phyloP scores from a whole-genome alignment of 495 filamentous ascomycete genomes.

The Pseudomonodictys pantanalensis region DNA sequence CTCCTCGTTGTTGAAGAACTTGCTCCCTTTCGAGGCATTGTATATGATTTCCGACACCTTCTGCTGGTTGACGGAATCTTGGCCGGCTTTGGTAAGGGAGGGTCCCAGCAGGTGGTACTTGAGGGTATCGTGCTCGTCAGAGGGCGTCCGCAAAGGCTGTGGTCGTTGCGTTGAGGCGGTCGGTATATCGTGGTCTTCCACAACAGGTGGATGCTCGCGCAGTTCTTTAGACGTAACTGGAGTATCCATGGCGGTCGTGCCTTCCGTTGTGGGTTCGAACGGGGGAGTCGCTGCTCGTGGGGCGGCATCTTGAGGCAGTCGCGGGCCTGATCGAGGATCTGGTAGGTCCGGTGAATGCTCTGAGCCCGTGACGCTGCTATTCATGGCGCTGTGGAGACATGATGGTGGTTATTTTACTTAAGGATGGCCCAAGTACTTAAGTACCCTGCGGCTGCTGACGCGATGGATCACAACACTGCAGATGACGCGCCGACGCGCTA shows the following conservation, averaged over 20 bases:
- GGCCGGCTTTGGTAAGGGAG: slow-evolving; percentile 89
- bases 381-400: slow-evolving; percentile 9
- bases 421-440: too few species aligned
- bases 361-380: not conserved
- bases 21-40: slow-evolving; percentile 92
- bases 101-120: slow-evolving; percentile 82
- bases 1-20: slow-evolving; percentile 94
- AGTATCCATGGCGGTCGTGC: not conserved
- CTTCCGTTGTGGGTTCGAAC: not conserved
- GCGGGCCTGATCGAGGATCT: not conserved
- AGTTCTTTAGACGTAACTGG: too few species aligned
- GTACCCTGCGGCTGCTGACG: not conserved
- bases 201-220: too few species aligned
- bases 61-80: slow-evolving; percentile 88
- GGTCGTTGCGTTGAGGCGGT: not conserved
- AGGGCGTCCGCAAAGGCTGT: slow-evolving; percentile 9
- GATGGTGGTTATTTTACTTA: too few species aligned
- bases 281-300: not conserved
- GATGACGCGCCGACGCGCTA: not conserved
- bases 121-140: slow-evolving; percentile 50
- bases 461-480: too few species aligned
- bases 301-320: not conserved
- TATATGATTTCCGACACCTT: slow-evolving; percentile 98
- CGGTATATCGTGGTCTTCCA: too few species aligned
- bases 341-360: not conserved